A percentile compares a stretch with the other conserved stretches of the same genome.
Conservation (phyloP, 2,329 filamentous ascomycete genomes). For the Penicillium sp. region DNA sequence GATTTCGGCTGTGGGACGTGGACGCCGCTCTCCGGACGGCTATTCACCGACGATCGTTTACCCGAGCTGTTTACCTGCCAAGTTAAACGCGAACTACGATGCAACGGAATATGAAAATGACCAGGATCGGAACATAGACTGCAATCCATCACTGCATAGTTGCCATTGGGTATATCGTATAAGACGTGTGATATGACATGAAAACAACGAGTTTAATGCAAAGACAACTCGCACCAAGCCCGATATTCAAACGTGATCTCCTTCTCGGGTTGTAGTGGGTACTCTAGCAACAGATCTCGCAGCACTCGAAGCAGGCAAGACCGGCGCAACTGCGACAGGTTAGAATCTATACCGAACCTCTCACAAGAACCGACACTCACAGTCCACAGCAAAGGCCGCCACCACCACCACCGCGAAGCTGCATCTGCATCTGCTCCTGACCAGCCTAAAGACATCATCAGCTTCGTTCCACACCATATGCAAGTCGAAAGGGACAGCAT, state of each 20-base stretch:
- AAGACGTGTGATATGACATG: slow-evolving; percentile 6
- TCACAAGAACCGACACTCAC: slow-evolving; percentile 18
- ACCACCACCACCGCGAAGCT: slow-evolving; percentile 31
- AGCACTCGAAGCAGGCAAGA: slow-evolving; percentile 34
- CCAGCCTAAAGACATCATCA: slow-evolving; percentile 13
- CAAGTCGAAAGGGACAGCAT: slow-evolving; percentile 4
- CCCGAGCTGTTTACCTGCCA: background rate
- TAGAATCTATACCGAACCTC: background rate
- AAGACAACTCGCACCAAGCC: background rate
- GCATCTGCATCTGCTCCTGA: slow-evolving; percentile 26
- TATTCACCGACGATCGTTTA: slow-evolving; percentile 14
- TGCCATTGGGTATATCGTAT: slow-evolving; percentile 19
- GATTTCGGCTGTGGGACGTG: slow-evolving; percentile 31
- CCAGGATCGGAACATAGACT: slow-evolving; percentile 1
- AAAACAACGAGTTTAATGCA: background rate
- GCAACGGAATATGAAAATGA: slow-evolving; percentile 1
- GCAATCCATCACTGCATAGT: slow-evolving; percentile 10
- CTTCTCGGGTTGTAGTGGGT: background rate
- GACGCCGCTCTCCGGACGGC: slow-evolving; percentile 28
- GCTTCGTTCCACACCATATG: background rate
- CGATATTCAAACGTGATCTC: background rate
- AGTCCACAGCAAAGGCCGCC: slow-evolving; percentile 35
- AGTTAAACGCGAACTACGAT: background rate
- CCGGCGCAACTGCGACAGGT: slow-evolving; percentile 28
- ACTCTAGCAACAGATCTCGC: slow-evolving; percentile 33